phyloP scores from a whole-genome alignment of 2,329 filamentous ascomycete genomes.

The Graphium sp. region DNA sequence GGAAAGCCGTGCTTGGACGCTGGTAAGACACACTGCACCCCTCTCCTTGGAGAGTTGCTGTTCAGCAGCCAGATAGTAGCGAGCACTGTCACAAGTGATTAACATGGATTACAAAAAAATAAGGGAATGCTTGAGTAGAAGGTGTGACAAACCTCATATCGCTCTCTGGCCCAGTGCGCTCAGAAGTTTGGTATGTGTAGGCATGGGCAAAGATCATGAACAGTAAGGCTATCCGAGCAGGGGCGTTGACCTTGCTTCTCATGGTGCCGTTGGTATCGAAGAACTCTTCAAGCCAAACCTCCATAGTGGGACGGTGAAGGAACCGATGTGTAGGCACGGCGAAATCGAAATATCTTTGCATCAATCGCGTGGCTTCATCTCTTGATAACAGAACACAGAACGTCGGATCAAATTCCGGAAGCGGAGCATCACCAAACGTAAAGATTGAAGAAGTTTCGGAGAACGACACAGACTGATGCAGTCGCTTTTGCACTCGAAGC shows the following conservation, averaged over 20 bases:
- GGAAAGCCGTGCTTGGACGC: slow-evolving; percentile 20
- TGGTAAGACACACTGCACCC: slow-evolving; percentile 18
- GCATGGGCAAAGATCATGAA: too few relatives aligned
- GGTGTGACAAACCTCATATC: too few relatives aligned
- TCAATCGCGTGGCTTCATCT: slow-evolving; percentile 15
- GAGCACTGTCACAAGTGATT: slow-evolving; percentile 9
- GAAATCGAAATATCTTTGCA: slow-evolving; percentile 37
- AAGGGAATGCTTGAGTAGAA: too few relatives aligned
- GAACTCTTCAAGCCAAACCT: slow-evolving; percentile 26
- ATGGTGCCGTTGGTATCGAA: slow-evolving; percentile 15
- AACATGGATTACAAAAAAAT: too few relatives aligned
- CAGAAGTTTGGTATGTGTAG: too few relatives aligned
- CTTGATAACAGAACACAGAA: slow-evolving; percentile 22
- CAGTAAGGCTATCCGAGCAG: slow-evolving; percentile 21
- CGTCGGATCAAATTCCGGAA: slow-evolving; percentile 18
- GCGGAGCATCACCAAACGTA: slow-evolving; percentile 31
- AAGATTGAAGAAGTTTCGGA: slow-evolving; percentile 19
- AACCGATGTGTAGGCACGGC: slow-evolving; percentile 39
- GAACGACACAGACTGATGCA: slow-evolving; percentile 9
- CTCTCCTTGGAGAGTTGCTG: slow-evolving; percentile 19
- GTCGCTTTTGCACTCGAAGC: slow-evolving; percentile 13
- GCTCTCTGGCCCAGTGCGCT: too few relatives aligned
- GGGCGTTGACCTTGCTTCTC: slow-evolving; percentile 9
- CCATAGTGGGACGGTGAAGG: slow-evolving; percentile 30
- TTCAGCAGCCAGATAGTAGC: slow-evolving; percentile 17